Evolutionary conservation across 2,329 filamentous ascomycete species (phyloP), one percentile per base, ranked within the genome.

Genomic region (Phaeosphaeriaceae sp.): DNA sequence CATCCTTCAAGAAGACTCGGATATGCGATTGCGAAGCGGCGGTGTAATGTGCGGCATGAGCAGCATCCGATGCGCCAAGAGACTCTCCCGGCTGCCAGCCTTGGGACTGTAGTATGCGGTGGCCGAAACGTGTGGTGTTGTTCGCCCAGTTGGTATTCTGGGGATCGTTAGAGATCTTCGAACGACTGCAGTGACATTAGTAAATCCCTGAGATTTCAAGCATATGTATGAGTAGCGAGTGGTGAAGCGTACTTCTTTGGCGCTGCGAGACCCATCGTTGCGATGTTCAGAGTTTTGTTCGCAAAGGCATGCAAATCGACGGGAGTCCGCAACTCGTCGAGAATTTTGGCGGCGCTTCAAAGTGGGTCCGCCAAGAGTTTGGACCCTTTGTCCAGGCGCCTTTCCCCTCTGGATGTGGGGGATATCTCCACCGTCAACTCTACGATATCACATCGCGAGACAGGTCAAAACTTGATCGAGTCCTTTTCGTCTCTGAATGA

Each of bases 81-180:
- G 87, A 91, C 65, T 90, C 85, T 36, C 95, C 95, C 0, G 93
- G 92, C 60, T 89, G 86, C 95, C 95, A 99, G 64, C 95, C 95
- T 72, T 97, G 93, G 17, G 90, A 84, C 50, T 89, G 87, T 72
- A 99, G 88, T 67, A 98, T 94, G 73, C 89, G 91, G 77, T 97
- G 93, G 67, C 95, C 95, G 76, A 95, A 98, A 53, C 88, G 89
- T 56, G 85, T 86, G 64, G 90, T 91, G 75, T 93, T 90, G 71
- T 89, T 89, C 56, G 90, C 89, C 95, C 95, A 99, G 84, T 87
- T 88, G 48, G 92, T 97, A 78, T 98, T 99, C 81, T 98, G 97
- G 7, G 95, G 95, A 79, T 99, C 95, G 75, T 90, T 85, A 66
- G 90, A 90, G 73, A 98, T 88, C 80, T 94, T 96, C 48, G 84